These are phyloP conservation scores for Penicillium lividum DNA, from an alignment of 495 filamentous ascomycete genomes.

Conservation along the genomic window DNA sequence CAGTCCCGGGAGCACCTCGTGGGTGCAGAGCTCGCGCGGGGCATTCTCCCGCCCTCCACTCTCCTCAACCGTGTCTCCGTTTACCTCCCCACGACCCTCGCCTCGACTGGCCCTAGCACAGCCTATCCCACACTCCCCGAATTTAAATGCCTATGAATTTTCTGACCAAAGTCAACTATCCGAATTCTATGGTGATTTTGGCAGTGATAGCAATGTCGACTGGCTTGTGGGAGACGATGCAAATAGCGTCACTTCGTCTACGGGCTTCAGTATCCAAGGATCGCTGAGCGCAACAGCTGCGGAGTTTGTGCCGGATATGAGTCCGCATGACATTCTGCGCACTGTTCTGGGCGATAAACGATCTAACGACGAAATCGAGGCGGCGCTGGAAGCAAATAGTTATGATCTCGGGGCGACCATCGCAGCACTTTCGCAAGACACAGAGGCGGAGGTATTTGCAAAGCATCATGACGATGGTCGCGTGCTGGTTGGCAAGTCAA, in stretches of 20 bases:
- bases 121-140: constrained; percentile 97
- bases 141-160: constrained; percentile 90
- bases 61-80: constrained; percentile 69
- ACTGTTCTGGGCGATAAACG: constrained; percentile 89
- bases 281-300: constrained; percentile 76
- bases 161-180: constrained; percentile 70
- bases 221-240: constrained; percentile 95
- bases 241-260: constrained; percentile 72
- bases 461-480: constrained; percentile 42
- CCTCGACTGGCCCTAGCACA: constrained; percentile 88
- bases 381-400: constrained; percentile 80
- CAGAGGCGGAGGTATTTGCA: constrained; percentile 34
- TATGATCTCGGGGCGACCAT: constrained; percentile 94
- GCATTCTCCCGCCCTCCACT: constrained; percentile 63
- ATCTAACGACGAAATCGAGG: constrained; percentile 91
- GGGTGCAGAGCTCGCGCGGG: constrained; percentile 69
- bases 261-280: constrained; percentile 58
- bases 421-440: constrained; percentile 72
- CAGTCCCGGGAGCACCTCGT: constrained; percentile 75
- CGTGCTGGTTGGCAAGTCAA: constrained; percentile 88
- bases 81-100: constrained; percentile 91
- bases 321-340: constrained; percentile 95
- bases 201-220: constrained; percentile 85
- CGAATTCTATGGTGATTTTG: constrained; percentile 88
- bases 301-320: constrained; percentile 89